Evolutionary conservation across 768 basidiomycete species (phyloP).

Genomic region (Leccinum arenicola): DNA sequence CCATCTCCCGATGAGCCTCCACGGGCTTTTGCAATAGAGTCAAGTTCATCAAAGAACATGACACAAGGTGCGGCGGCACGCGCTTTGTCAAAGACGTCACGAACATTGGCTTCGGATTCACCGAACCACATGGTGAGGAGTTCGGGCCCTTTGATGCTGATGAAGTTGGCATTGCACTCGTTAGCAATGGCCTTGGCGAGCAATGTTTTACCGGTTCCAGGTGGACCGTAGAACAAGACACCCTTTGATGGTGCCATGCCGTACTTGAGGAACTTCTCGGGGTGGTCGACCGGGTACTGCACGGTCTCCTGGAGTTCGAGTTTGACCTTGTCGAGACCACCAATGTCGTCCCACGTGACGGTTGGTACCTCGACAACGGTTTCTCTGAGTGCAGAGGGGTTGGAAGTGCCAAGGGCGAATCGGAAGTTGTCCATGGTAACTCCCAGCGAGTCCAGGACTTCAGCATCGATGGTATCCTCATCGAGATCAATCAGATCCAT

Average conservation of each 20-base stretch:
- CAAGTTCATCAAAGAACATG: slow-evolving; percentile 99
- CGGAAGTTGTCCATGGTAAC: slow-evolving; percentile 99
- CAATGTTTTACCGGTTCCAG: slow-evolving; percentile 99
- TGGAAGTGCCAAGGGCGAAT: slow-evolving; percentile 94
- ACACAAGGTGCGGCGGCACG: slow-evolving; percentile 99
- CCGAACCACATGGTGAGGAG: slow-evolving; percentile 99
- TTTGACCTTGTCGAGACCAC: slow-evolving; percentile 99
- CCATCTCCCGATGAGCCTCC: slow-evolving; percentile 82
- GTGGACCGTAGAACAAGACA: slow-evolving; percentile 99
- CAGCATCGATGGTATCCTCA: slow-evolving; percentile 98
- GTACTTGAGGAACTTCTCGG: slow-evolving; percentile 99
- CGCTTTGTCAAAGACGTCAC: slow-evolving; percentile 99
- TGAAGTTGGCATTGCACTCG: slow-evolving; percentile 99
- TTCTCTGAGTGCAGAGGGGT: slow-evolving; percentile 98
- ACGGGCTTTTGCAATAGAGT: slow-evolving; percentile 97
- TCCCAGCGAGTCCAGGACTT: slow-evolving; percentile 97
- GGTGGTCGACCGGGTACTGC: slow-evolving; percentile 99
- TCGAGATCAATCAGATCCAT: slow-evolving; percentile 97
- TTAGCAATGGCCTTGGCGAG: slow-evolving; percentile 99
- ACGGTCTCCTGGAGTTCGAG: slow-evolving; percentile 98
- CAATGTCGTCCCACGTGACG: slow-evolving; percentile 98
- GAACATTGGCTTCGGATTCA: slow-evolving; percentile 99
- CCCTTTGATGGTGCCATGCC: slow-evolving; percentile 99
- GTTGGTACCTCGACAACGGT: slow-evolving; percentile 99
- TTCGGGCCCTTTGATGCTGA: slow-evolving; percentile 99